Base-by-base conservation (phyloP, 768 basidiomycete species). In the Tricholoma hemisulphureum region DNA sequence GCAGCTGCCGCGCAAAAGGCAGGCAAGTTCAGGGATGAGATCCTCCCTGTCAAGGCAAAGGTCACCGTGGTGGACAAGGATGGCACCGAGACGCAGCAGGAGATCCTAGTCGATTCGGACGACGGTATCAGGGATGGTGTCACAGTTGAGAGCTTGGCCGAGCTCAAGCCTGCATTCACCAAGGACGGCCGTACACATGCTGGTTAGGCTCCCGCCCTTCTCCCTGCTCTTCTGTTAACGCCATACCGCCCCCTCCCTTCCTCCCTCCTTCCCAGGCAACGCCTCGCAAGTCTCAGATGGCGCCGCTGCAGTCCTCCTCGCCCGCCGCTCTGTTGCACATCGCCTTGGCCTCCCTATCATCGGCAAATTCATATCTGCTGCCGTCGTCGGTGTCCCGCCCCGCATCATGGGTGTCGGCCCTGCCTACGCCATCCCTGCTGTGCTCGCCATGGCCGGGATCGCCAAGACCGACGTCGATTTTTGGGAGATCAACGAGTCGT, bases 351-450 rank as follows among this genome's bases (percentile, higher is more conserved):
- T 96, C n/a, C 89, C 91, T 46, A 86, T 96, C 65, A 53, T 93
- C 53, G 95, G 91, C 72, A 95, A 95, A 75, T 95, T 84, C 69
- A 83, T 93, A 66, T 80, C 80, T 34, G 82, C 88, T 2, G 74
- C 78, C 41, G 82, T 79, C 29, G 83, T 89, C 9, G 94, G 95
- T 64, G 93, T 95, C 13, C 89, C 91, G 2, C 91, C 91, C 43
- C 83, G 84, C 60, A 85, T 94, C 70, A 95, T 94, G 92, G 93
- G 93, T 66, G 85, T 96, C 65, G 94, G 94, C 54, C 94, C 94
- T 2, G 91, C 91, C 32, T 89, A 82, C 71, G 95, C 93, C 46
- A 92, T 95, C 34, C 24, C 52, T 1, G 45, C 62, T 56, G 80
- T 79, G 2, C 84, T 95, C 56, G 78, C 82, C 63, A 81, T 83